Evolutionary conservation across 106 monocot genomes (phyloP), one percentile per base, ranked within the genome.

Genomic region (Hemerocallis citrina): DNA sequence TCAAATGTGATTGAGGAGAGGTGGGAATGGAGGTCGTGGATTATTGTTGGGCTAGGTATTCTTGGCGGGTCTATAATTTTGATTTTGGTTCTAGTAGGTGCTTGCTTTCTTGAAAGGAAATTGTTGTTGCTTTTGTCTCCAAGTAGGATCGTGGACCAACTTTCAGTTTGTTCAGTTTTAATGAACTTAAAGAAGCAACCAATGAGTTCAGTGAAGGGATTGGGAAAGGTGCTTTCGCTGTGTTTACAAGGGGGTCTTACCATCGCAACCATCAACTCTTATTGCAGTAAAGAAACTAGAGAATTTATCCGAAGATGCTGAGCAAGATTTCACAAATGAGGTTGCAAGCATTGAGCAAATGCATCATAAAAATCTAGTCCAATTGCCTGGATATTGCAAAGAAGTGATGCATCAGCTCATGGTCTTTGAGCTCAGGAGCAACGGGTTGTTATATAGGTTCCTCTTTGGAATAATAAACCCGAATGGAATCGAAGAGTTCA

Each of bases 371-470:
- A 81, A 76, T n/a, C 72, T 76, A 3, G 72, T 76, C 15, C 62
- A 51, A 0, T 37, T 81, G 6, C 56, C 68, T n/a, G 81, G 68
- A 16, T 76, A 52, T 52, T 81, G 76, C 59, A 46, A 72, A 15
- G 59, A 81, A 16, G 75, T 72, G 1, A 11, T 14, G 0, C 39
- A 68, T 19, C 27, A 63, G 7, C 66, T 75, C 4, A 67, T 81
- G 23, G 75, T 81, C 6, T 81, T 75, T 36, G 72, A 75, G 70
- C 68, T 38, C 67, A 67, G 70, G 66, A 61, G 79, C 61, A 71
- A 74, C 13, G 74, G 79, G 14, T 65, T 70, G 14, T 21, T 79
- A 23, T 45, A 69, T 8, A 56, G 29, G 52, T 59, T 33, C 46
- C 42, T 79, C 0, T 74, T 79, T 29, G 40, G 52, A 3, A 45